Evolutionary conservation across 2,329 filamentous ascomycete species (phyloP).

Genomic region (Fusarium denticulatum): DNA sequence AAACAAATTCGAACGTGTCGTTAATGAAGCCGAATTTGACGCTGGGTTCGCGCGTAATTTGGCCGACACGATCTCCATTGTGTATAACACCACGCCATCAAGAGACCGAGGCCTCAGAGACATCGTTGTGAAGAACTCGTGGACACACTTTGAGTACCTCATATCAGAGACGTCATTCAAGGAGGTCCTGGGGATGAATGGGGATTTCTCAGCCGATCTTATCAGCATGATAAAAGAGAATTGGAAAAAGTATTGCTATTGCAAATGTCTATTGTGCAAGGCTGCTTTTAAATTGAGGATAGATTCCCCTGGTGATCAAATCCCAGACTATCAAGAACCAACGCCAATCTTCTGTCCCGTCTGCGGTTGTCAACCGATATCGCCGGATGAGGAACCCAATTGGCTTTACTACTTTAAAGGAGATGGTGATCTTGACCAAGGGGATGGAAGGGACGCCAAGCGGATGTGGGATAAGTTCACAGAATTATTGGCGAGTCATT

Average conservation of each 20-base stretch:
- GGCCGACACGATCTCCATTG: background rate
- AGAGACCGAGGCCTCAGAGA: background rate
- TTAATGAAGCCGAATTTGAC: background rate
- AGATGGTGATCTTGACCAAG: background rate
- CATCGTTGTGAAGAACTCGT: background rate
- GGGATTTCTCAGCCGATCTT: background rate
- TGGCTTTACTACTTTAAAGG: background rate
- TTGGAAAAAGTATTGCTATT: background rate
- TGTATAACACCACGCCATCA: background rate
- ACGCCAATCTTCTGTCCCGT: background rate
- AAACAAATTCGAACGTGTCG: rapidly evolving
- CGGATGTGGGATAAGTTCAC: background rate
- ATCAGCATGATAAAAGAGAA: background rate
- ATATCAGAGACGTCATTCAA: background rate
- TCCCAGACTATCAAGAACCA: background rate
- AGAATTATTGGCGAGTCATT: background rate
- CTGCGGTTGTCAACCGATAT: background rate
- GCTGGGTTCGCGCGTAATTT: background rate
- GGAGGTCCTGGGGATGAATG: background rate
- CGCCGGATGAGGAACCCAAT: background rate
- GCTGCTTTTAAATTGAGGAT: background rate
- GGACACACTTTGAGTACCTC: background rate
- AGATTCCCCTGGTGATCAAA: background rate
- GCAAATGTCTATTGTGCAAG: background rate
- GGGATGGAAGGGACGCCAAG: background rate